Evolutionary conservation across 257 asterid species (phyloP).

Genomic region (Gynochthodes officinalis): DNA sequence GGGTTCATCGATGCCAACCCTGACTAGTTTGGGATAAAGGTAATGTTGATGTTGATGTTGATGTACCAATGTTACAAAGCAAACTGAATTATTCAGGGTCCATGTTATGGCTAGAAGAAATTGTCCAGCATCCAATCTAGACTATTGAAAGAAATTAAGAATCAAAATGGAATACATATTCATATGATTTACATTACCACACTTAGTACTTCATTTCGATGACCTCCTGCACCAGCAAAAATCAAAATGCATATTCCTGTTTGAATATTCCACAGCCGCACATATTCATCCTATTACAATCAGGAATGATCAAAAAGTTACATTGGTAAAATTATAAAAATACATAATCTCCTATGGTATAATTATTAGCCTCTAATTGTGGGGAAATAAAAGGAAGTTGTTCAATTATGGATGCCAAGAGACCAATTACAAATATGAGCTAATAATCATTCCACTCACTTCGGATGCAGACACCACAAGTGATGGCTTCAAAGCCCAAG

Average conservation of each 20-base stretch:
- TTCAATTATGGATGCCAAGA: background rate
- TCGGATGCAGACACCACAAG: slow-evolving; percentile 95
- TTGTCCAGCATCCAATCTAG: too few species aligned
- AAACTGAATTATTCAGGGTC: too few species aligned
- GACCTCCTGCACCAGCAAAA: slow-evolving; percentile 99
- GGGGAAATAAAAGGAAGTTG: background rate
- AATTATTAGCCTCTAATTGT: background rate
- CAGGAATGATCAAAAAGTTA: background rate
- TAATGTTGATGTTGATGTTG: too few species aligned
- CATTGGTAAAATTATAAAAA: background rate
- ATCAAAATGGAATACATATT: background rate
- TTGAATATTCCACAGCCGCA: slow-evolving; percentile 94
- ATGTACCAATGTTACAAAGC: too few species aligned
- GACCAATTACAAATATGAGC: slow-evolving; percentile 9
- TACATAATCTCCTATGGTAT: background rate
- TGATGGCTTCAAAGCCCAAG: slow-evolving; percentile 86
- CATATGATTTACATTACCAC: slow-evolving; percentile 49
- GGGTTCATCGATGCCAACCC: too few species aligned
- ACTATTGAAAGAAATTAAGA: background rate
- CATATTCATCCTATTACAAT: slow-evolving; percentile 81
- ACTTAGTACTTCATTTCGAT: slow-evolving; percentile 98
- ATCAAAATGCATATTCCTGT: slow-evolving; percentile 97
- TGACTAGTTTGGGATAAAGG: too few species aligned
- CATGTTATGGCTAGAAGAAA: too few species aligned
- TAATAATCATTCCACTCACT: slow-evolving; percentile 38